Percentiles rank a stretch among this genome's conserved stretches.
phyloP scores from a whole-genome alignment of 441 rosid genomes.

The Erodium texanum region DNA sequence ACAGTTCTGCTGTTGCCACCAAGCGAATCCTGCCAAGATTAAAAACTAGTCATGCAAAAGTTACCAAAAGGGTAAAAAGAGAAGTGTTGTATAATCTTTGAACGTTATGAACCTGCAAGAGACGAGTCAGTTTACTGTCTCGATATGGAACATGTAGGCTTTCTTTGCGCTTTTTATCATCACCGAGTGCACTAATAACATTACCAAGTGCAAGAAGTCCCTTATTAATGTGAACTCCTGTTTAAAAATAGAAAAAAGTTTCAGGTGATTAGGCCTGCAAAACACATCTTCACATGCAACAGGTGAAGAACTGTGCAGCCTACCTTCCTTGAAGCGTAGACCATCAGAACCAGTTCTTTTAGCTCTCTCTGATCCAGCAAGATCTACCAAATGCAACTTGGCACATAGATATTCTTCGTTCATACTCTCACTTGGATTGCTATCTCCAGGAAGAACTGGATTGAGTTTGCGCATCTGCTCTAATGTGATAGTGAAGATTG shows the following conservation, averaged over 20 bases:
- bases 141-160: conserved; percentile 91
- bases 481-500: conserved; percentile 90
- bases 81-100: not conserved
- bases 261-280: conserved; percentile 17
- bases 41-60: not conserved
- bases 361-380: conserved; percentile 98
- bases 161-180: conserved; percentile 95
- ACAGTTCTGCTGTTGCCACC: conserved; percentile 99
- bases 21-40: conserved; percentile 76
- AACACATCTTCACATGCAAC: conserved; percentile 13
- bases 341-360: conserved; percentile 98
- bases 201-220: conserved; percentile 99
- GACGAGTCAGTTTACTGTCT: conserved; percentile 95
- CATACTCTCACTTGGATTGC: conserved; percentile 44
- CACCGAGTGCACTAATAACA: conserved; percentile 97
- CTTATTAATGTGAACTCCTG: conserved; percentile 95
- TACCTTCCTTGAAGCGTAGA: conserved; percentile 93
- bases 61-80: no score
- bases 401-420: conserved; percentile 96
- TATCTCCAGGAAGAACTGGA: conserved; percentile 48
- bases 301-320: conserved; percentile 18
- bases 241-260: conserved; percentile 21
- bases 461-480: conserved; percentile 83
- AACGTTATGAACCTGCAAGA: conserved; percentile 63
- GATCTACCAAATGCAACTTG: conserved; percentile 94